Percentiles rank a stretch among this genome's conserved stretches.
These are phyloP conservation scores for Tylopilus sp. DNA, from an alignment of 1,284 basidiomycete species.

Conservation along the genomic window DNA sequence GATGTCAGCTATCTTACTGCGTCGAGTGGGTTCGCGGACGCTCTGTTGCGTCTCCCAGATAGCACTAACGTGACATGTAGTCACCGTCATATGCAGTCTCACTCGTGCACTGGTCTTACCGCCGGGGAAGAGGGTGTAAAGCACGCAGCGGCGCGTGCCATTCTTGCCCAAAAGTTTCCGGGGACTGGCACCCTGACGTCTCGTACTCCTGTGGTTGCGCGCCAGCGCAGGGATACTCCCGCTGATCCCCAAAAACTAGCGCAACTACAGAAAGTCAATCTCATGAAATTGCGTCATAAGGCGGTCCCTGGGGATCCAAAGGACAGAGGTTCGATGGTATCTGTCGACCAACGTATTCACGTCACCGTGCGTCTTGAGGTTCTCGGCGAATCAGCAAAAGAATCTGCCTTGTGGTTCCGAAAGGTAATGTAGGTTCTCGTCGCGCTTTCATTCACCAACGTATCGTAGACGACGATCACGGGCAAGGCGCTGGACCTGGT, in stretches of 20 bases:
- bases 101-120: constrained; percentile 42
- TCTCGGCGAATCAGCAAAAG: constrained; percentile 24
- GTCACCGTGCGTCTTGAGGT: constrained; percentile 40
- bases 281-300: constrained; percentile 70
- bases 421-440: constrained; percentile 41
- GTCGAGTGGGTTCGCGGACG: constrained; percentile 43
- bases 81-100: constrained; percentile 57
- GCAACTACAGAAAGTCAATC: constrained; percentile 52
- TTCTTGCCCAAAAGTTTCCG: constrained; percentile 56
- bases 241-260: constrained; percentile 53
- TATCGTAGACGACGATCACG: constrained; percentile 38
- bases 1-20: constrained; percentile 61
- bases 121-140: constrained; percentile 27
- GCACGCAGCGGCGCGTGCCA: constrained; percentile 48
- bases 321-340: constrained; percentile 43
- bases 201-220: constrained; percentile 24
- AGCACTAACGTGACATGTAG: constrained; percentile 34
- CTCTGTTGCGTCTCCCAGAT: neutral
- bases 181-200: constrained; percentile 16
- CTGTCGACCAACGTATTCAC: constrained; percentile 55
- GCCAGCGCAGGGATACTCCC: constrained; percentile 34
- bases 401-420: constrained; percentile 60
- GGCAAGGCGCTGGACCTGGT: constrained; percentile 51
- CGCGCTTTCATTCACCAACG: constrained; percentile 8
- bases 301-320: constrained; percentile 60